Conservation (phyloP, 1,284 basidiomycete genomes). For the Leccinum griseonigrum region DNA sequence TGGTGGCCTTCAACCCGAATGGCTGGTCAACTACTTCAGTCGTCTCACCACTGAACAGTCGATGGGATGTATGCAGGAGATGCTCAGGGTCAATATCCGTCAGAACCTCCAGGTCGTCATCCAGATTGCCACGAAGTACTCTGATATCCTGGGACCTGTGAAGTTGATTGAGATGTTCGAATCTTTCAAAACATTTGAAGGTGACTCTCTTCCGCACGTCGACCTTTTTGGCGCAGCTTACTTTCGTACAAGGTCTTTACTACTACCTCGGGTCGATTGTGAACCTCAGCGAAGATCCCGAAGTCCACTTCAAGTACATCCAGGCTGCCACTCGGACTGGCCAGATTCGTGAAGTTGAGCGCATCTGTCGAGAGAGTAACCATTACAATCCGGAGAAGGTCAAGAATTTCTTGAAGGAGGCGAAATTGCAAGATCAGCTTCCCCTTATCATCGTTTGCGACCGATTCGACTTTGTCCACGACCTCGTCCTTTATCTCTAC, state of each 20-base stretch:
- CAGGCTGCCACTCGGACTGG: conserved; percentile 98
- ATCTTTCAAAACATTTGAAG: conserved; percentile 97
- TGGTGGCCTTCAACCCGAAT: conserved; percentile 86
- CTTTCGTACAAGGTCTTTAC: conserved; percentile 71
- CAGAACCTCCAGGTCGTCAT: conserved; percentile 98
- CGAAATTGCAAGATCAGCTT: conserved; percentile 94
- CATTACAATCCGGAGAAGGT: conserved; percentile 99
- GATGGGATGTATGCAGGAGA: conserved; percentile 94
- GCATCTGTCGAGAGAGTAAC: conserved; percentile 97
- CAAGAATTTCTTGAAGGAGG: conserved; percentile 99
- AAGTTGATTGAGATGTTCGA: conserved; percentile 99
- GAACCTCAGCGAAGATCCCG: conserved; percentile 93
- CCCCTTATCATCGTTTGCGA: conserved; percentile 99
- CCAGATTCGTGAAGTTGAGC: conserved; percentile 98
- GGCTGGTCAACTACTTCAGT: conserved; percentile 98
- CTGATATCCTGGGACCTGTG: conserved; percentile 95
- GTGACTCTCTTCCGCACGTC: conserved; percentile 32
- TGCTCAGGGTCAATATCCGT: conserved; percentile 96
- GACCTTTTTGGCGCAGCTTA: background rate
- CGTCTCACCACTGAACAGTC: conserved; percentile 98
- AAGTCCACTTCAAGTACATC: conserved; percentile 99
- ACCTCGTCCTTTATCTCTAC: conserved; percentile 97
- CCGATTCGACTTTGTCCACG: conserved; percentile 99
- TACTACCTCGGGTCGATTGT: conserved; percentile 98
- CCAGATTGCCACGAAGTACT: conserved; percentile 99